phyloP scores from a whole-genome alignment of 2,329 filamentous ascomycete species.

The Phialophora chinensis region DNA sequence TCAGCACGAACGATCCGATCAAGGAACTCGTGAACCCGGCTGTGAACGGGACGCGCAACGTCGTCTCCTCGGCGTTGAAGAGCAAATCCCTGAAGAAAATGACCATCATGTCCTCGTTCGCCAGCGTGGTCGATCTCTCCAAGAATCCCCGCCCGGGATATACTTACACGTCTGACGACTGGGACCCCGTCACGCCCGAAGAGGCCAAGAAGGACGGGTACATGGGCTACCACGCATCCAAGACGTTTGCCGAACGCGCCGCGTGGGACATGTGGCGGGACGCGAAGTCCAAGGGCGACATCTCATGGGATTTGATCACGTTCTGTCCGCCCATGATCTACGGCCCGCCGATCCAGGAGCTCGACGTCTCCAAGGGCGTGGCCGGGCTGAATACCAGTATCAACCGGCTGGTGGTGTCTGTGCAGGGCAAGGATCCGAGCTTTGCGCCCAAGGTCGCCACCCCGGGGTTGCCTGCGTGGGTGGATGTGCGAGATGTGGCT shows the following conservation, averaged over 20 bases:
- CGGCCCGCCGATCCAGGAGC: slow-evolving; percentile 48
- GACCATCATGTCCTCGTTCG: slow-evolving; percentile 59
- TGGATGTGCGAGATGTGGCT: slow-evolving; percentile 34
- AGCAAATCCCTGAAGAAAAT: slow-evolving; percentile 45
- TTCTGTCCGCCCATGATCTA: slow-evolving; percentile 56
- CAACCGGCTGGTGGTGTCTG: slow-evolving; percentile 9
- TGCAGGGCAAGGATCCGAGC: slow-evolving; percentile 19
- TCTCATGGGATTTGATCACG: slow-evolving; percentile 38
- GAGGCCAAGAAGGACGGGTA: slow-evolving; percentile 45
- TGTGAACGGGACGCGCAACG: slow-evolving; percentile 36
- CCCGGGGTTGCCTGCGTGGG: slow-evolving; percentile 31
- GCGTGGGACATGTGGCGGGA: slow-evolving; percentile 40
- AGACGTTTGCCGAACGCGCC: slow-evolving; percentile 40
- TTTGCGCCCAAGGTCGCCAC: slow-evolving; percentile 25
- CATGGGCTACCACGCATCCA: slow-evolving; percentile 37
- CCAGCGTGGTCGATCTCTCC: slow-evolving; percentile 52
- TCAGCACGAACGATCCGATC: slow-evolving; percentile 39
- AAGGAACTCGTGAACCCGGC: slow-evolving; percentile 42
- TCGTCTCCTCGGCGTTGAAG: slow-evolving; percentile 37
- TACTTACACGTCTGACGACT: slow-evolving; percentile 57
- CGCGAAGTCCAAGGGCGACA: slow-evolving; percentile 34
- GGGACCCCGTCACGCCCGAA: slow-evolving; percentile 55
- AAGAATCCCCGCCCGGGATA: slow-evolving; percentile 48
- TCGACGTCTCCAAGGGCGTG: slow-evolving; percentile 18
- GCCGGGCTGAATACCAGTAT: slow-evolving; percentile 25